Conservation (phyloP, 352 stramenopile genomes). For the Halophytophthora polymorphica region DNA sequence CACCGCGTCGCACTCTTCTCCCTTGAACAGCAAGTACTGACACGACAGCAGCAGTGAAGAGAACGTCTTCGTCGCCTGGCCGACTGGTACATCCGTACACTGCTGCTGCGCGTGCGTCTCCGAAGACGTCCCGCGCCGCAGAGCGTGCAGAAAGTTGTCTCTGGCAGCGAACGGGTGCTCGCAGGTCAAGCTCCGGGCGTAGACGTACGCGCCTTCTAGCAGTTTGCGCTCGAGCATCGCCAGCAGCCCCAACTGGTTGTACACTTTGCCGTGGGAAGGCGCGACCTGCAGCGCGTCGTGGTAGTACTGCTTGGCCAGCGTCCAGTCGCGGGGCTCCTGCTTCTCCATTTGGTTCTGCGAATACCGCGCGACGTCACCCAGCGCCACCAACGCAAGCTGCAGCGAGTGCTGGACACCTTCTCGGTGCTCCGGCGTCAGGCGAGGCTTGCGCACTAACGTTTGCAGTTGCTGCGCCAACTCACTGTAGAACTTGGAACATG, state of each 20-base stretch:
- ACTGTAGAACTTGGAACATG: constrained; percentile 26
- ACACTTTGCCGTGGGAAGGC: constrained; percentile 50
- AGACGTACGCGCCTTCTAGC: constrained; percentile 41
- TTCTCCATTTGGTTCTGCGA: constrained; percentile 22
- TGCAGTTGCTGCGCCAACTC: constrained; percentile 19
- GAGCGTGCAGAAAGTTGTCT: constrained; percentile 37
- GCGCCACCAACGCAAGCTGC: constrained; percentile 42
- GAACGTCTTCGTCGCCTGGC: constrained; percentile 15
- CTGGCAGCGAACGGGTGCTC: constrained; percentile 33
- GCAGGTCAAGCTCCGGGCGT: constrained; percentile 40
- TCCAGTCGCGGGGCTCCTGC: constrained; percentile 23
- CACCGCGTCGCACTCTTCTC: constrained; percentile 2
- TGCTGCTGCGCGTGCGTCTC: constrained; percentile 10
- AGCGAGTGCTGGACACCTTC: constrained; percentile 31
- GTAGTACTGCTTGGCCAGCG: constrained; percentile 28
- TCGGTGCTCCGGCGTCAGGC: constrained; percentile 4
- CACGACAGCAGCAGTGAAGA: constrained; percentile 14
- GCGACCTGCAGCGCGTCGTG: constrained; percentile 29
- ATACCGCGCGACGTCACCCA: constrained; percentile 50
- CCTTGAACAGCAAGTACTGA: constrained; percentile 11
- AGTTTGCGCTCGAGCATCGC: constrained; percentile 30
- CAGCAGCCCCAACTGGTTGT: constrained; percentile 57
- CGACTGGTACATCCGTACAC: background rate
- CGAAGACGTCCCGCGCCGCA: constrained; percentile 18
- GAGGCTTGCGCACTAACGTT: constrained; percentile 7